Conservation (phyloP, 495 filamentous ascomycete species). For the Penicillium riverlandense region DNA sequence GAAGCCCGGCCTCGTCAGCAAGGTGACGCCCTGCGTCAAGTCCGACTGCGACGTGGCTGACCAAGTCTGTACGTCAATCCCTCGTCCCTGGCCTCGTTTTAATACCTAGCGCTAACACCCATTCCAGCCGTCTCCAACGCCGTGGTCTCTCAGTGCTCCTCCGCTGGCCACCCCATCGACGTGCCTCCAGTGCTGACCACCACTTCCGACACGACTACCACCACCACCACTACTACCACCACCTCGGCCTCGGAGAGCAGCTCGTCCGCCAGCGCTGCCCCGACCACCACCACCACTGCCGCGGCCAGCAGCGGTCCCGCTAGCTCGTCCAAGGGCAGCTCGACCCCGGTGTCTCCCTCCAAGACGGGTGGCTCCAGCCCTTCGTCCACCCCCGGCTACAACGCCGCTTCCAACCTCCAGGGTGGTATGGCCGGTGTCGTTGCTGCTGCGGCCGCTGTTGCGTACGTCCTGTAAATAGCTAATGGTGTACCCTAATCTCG, state of each 20-base stretch:
- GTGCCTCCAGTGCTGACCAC: conserved; percentile 25
- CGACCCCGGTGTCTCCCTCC: conserved; percentile 4
- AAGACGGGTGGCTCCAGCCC: conserved; percentile 2
- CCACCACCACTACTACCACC: background rate
- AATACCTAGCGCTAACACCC: background rate
- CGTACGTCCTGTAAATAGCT: conserved; percentile 24
- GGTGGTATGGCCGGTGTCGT: conserved; percentile 22
- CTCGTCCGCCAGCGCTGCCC: background rate
- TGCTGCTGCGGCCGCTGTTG: conserved; percentile 23
- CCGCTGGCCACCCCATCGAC: conserved; percentile 31
- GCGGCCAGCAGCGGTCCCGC: background rate
- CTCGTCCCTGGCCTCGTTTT: background rate
- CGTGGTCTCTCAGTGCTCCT: conserved; percentile 26
- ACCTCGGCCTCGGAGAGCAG: background rate
- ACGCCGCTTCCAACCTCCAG: conserved; percentile 17
- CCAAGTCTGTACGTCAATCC: conserved; percentile 23
- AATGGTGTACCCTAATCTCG: too few relatives aligned
- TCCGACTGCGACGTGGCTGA: conserved; percentile 29
- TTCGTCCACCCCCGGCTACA: conserved; percentile 9
- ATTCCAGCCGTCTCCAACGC: conserved; percentile 27
- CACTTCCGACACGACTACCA: background rate
- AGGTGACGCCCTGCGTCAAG: conserved; percentile 39
- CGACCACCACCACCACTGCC: background rate
- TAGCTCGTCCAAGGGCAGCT: conserved; percentile 3
- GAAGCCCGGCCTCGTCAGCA: conserved; percentile 30